Percentiles rank a stretch among this genome's conserved stretches.
Conservation (phyloP, 169 alveolate species). For the Cryptosporidium ubiquitum region DNA sequence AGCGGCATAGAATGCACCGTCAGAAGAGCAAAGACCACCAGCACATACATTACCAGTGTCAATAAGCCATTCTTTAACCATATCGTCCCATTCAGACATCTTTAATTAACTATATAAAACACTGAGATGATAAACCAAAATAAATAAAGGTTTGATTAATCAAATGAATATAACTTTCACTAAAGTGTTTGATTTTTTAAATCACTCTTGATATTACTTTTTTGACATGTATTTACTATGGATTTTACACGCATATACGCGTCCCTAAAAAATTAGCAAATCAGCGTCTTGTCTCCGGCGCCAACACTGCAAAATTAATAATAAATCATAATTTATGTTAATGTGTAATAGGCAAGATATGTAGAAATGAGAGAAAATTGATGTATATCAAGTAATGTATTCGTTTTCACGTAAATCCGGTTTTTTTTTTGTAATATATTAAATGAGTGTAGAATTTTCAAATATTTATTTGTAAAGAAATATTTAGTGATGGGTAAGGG, state of each 20-base stretch:
- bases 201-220: background rate
- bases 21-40: slow-evolving; percentile 77
- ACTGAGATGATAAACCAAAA: background rate
- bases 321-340: background rate
- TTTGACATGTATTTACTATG: slow-evolving; percentile 56
- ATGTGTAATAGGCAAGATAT: background rate
- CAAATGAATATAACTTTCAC: background rate
- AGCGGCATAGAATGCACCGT: slow-evolving; percentile 78
- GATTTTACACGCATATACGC: slow-evolving; percentile 72
- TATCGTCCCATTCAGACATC: slow-evolving; percentile 76
- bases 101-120: background rate
- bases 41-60: slow-evolving; percentile 77
- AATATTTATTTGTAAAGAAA: too few species aligned
- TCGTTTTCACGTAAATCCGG: too few species aligned
- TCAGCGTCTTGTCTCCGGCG: slow-evolving; percentile 26
- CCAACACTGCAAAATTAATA: background rate
- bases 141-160: background rate
- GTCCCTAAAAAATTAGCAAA: background rate
- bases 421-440: too few species aligned
- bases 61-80: slow-evolving; percentile 77
- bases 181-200: background rate
- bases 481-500: too few species aligned
- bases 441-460: background rate
- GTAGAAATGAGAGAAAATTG: background rate
- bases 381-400: background rate